Evolutionary conservation across 129 eudicot species (phyloP), one percentile per base, ranked within the genome.

Genomic region (Heracleum sosnowskyi): DNA sequence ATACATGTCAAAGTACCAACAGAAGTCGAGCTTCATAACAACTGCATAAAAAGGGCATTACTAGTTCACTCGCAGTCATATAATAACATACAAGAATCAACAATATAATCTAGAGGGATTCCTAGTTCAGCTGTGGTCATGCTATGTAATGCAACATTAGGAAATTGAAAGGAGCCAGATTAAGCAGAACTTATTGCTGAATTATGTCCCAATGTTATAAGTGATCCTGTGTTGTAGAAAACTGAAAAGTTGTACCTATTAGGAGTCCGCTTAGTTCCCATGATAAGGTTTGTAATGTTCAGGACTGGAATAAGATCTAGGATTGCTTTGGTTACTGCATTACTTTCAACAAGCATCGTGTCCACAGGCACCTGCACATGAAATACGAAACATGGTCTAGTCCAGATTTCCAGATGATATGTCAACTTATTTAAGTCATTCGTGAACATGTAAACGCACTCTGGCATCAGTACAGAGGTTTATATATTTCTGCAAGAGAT

Each of bases 271-370:
- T 89, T 91, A 29, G 89, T 91, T 76, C 98, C 98, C 80, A 93
- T 87, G 41, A 93, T 87, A 76, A 93, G 90, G 41, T 80, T 82
- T 37, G 97, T 89, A 45, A 93, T 85, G 82, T 90, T 89, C 70
- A 84, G 87, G 76, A 93, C 94, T 11, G 83, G 87, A 66, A 91
- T 89, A 11, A 93, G 89, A 74, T 93, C 95, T 9, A 91, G 83
- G 68, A 94, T 86, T 63, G 98, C 91, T 77, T 94, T 91, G 39
- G 84, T 83, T n/a, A 96, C 76, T 64, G 85, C 85, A 82, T 81
- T 91, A 88, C 96, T 91, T 79, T 94, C 98, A 29, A 94, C 80
- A 80, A 94, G 97, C 93, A 91, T 84, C 26, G 97, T 94, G 39
- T 94, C 98, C 51, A 94, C 96, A 6, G 45, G 42, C 26, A 94